Evolutionary conservation across 257 asterid species (phyloP), one percentile per base, ranked within the genome.

Genomic region (Nicotiana sylvestris): DNA sequence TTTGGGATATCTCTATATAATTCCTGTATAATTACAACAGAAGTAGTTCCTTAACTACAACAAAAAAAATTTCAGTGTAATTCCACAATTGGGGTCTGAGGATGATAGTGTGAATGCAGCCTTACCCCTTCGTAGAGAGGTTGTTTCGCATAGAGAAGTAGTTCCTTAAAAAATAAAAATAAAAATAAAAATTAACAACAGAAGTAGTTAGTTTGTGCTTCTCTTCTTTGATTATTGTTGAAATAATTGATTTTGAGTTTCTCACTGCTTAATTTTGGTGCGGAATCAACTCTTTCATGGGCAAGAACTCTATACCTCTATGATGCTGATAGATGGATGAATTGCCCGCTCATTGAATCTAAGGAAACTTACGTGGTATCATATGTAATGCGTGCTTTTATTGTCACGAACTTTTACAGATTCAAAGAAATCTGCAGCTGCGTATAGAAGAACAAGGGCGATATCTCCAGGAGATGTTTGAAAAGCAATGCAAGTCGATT

Each of bases 401-500:
- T 33, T n/a, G 33, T 35, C 25, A 3, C 2, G 2, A 13, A 46
- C 55, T 33, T 43, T 66, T 56, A 58, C 74, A 82, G 85, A 68
- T 82, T 11, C 85, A 82, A 64, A 64, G 85, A 76, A 69, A 53
- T 58, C 77, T 82, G 67, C 85, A 82, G 85, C 27, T 76, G 65
- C 81, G 85, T 17, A 82, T 82, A 43, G 85, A 82, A 69, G 85
- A 82, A 32, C 82, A 82, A 53, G 85, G 82, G 27, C 57, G 77
- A 30, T 62, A 66, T 60, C 80, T 82, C 77, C 77, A 82, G 65
- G 64, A 76, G 85, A 82, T 82, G 66, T 76, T 82, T 27, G 82
- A 82, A 76, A 69, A 82, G 46, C 85, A 82, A 33, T 89, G 92
- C 84, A 91, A 91, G 86, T 87, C 95, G 0, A 81, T 81, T 77